Base-by-base conservation (phyloP, 225 moss, liverwort and hornwort species). In the Asterella californica region DNA sequence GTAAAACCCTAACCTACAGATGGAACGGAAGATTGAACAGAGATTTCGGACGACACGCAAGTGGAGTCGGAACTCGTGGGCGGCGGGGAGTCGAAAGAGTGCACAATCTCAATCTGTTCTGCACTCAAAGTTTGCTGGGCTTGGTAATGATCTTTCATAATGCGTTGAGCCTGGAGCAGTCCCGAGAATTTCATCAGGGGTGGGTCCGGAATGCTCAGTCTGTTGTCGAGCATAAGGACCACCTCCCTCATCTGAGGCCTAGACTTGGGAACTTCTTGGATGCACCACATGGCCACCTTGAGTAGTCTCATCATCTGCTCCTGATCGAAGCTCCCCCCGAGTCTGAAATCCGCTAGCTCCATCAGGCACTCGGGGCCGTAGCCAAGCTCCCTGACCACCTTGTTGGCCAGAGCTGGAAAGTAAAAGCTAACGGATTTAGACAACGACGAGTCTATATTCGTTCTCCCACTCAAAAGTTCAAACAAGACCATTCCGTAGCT, bases 391-490 rank as follows among this genome's bases (percentile, higher is more conserved):
- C 49, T 74, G 53, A 90, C 72, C 21, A 76, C 45, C 62, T 53
- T 29, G 6, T 72, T 37, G 0, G 68, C 63, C 63, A 63, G 10
- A 7, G 63, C 63, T 63, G 38, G 69, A 38, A 69, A 69, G 69
- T 37, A 42, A 27, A 69, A 63, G 30, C 10, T 63, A 1, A 32
- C 30, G 69, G 69, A 36, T 38, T 36, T 21, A 0, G 69, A 69
- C 69, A 69, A 38, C n/a, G 79, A 81, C 3, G 79, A 50, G 66
- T 90, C 88, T n/a, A 91, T 81, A 78, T 92, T 91, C 76, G 69
- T 83, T 79, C 91, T 79, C 6, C 92, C 90, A 21, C 92, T 84
- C 9, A 92, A 79, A n/a, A 92, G 67, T 87, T 92, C 92, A 55
- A 92, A 74, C n/a, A 84, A 71, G 61, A 92, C 89, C 88, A 92